Evolutionary conservation across 371 early-diverging fungal species (phyloP), one percentile per base, ranked within the genome.

Genomic region (Rhizopus delemar): DNA sequence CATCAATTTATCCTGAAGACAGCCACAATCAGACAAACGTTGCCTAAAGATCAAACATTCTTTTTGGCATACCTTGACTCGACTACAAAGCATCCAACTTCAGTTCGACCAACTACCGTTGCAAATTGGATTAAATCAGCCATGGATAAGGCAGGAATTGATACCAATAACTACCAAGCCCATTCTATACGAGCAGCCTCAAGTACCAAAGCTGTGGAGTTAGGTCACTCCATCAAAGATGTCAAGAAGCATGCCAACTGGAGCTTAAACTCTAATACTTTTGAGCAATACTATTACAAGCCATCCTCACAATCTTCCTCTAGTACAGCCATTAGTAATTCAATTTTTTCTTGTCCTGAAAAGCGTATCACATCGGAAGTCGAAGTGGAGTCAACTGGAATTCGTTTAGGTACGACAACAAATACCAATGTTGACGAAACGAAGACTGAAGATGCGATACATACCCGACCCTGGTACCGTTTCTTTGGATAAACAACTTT

Each of bases 161-260:
- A 45, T 15, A 28, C 4, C 11, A 13, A 13, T 5, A 2, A 5
- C 6, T 56, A 43, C 15, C 16, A 49, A 36, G 43, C 64, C 1
- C 56, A 59, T 36, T 64, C 59, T 1, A 36, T 59, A 3, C 28
- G 59, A 11, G 16, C 64, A 4, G 59, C 64, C 0, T 8, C 36
- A 28, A 59, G 56, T 16, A 64, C 64, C 3, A 64, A 64, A 38
- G 64, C 64, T 0, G 59, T 59, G 0, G 28, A 48, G n/a, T 0
- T 5, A 22, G 58, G 57, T 0, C 16, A 39, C 11, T 28, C 41
- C 2, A 46, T 56, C 4, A 2, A 34, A 2, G 7, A 34, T 8
- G 53, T 57, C 7, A 62, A 57, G 33, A 2, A 33, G 6, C 63
- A 62, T 16, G 61, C 55, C 2, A 46, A 51, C n/a, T 62, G 56